Conservation (phyloP, 2,329 filamentous ascomycete genomes). For the Neophaeococcomyces aloes region DNA sequence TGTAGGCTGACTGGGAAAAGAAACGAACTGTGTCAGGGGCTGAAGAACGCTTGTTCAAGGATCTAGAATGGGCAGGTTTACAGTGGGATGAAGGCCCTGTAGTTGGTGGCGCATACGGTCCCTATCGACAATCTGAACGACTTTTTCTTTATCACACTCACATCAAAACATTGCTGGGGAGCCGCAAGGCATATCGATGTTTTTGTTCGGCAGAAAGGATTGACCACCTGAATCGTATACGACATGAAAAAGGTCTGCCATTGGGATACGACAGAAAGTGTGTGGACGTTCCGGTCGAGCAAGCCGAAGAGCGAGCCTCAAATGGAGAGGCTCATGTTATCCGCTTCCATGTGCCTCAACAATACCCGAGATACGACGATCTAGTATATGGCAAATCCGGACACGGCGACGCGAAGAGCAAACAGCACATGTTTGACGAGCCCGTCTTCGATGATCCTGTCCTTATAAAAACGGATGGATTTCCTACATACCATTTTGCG, state of each 20-base stretch:
- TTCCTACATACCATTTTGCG: conserved; percentile 91
- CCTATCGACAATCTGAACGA: conserved; percentile 83
- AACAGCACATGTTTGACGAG: conserved; percentile 31
- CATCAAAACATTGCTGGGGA: conserved; percentile 56
- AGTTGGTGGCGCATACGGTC: conserved; percentile 68
- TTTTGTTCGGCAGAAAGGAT: conserved; percentile 73
- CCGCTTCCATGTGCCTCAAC: conserved; percentile 57
- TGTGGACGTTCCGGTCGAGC: conserved; percentile 50
- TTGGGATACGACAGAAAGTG: conserved; percentile 65
- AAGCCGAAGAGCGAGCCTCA: conserved; percentile 60
- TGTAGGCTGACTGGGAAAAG: conserved; percentile 47
- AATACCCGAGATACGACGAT: conserved; percentile 59
- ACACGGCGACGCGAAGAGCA: conserved; percentile 43
- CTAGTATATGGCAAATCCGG: conserved; percentile 60
- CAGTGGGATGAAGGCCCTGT: conserved; percentile 91
- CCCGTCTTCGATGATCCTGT: conserved; percentile 69
- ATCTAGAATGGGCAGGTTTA: conserved; percentile 79
- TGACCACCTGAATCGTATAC: conserved; percentile 53
- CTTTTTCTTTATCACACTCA: conserved; percentile 62
- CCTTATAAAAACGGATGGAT: conserved; percentile 79
- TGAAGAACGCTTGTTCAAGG: conserved; percentile 64
- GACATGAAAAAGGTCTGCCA: conserved; percentile 48
- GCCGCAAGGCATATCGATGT: conserved; percentile 76
- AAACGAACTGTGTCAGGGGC: conserved; percentile 75
- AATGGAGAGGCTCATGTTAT: conserved; percentile 64